Conservation (phyloP, 192 early-diverging fungal species). For the Haplosporangium gracile region DNA sequence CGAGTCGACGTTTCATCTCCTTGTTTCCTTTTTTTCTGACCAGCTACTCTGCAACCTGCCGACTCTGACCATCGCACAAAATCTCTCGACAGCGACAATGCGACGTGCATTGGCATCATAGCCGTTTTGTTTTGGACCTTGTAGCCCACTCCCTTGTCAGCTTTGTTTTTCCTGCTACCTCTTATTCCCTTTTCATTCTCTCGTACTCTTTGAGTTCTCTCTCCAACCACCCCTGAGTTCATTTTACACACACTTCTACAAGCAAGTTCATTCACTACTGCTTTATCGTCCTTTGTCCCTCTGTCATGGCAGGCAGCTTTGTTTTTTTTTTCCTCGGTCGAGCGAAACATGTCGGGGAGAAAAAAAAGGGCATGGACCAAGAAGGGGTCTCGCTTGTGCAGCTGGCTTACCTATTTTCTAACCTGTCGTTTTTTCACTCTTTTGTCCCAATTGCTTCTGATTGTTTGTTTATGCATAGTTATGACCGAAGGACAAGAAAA, state of each 20-base stretch:
- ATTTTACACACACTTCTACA: background rate
- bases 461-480: slow-evolving; percentile 67
- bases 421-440: slow-evolving; percentile 7
- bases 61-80: background rate
- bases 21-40: background rate
- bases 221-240: background rate
- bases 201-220: background rate
- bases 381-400: slow-evolving; percentile 4
- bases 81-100: background rate
- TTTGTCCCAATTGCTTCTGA: background rate
- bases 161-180: background rate
- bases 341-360: background rate
- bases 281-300: background rate
- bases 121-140: background rate
- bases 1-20: background rate
- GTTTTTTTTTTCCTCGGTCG: background rate
- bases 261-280: background rate
- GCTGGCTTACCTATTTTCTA: slow-evolving; percentile 1
- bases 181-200: background rate
- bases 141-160: background rate
- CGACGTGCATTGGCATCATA: slow-evolving; percentile 1
- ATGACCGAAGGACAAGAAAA: slow-evolving; percentile 73
- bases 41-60: background rate
- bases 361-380: slow-evolving; percentile 7
- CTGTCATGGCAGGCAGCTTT: background rate